Percentiles rank a stretch among this genome's conserved stretches.
phyloP scores from a whole-genome alignment of 2,329 filamentous ascomycete genomes.

The Dothideomycetidae sp. region DNA sequence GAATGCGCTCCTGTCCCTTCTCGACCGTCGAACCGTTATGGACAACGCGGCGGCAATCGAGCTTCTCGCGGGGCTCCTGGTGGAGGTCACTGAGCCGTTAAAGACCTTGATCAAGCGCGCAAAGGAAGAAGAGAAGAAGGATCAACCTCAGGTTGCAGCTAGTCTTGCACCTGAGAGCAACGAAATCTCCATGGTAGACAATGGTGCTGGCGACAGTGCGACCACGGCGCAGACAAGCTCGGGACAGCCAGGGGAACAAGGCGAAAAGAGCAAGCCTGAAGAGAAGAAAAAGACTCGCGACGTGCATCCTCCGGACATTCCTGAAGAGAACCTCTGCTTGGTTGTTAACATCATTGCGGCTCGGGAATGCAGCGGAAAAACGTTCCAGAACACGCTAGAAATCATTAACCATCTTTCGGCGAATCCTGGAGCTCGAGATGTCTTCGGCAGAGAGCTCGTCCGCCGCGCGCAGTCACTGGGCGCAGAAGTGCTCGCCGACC shows the following conservation, averaged over 20 bases:
- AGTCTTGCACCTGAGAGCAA: slow-evolving; percentile 4
- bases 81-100: slow-evolving; percentile 75
- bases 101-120: slow-evolving; percentile 70
- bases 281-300: slow-evolving; percentile 46
- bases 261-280: slow-evolving; percentile 22
- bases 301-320: slow-evolving; percentile 70
- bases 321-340: slow-evolving; percentile 74
- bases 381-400: slow-evolving; percentile 91
- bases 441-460: slow-evolving; percentile 88
- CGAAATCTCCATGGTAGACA: slow-evolving; percentile 15
- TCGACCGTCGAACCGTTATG: slow-evolving; percentile 90
- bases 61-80: slow-evolving; percentile 71
- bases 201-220: slow-evolving; percentile 13
- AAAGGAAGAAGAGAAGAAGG: slow-evolving; percentile 48
- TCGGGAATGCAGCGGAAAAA: slow-evolving; percentile 91
- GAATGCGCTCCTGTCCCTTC: slow-evolving; percentile 73
- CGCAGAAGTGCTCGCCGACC: slow-evolving; percentile 68
- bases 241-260: slow-evolving; percentile 23
- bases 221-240: slow-evolving; percentile 10
- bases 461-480: slow-evolving; percentile 74
- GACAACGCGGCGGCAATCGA: slow-evolving; percentile 98
- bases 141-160: slow-evolving; percentile 20
- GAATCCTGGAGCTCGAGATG: slow-evolving; percentile 75
- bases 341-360: slow-evolving; percentile 96
- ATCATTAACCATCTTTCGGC: slow-evolving; percentile 97